phyloP scores from a whole-genome alignment of 495 filamentous ascomycete species.

The Aspergillus campestris region DNA sequence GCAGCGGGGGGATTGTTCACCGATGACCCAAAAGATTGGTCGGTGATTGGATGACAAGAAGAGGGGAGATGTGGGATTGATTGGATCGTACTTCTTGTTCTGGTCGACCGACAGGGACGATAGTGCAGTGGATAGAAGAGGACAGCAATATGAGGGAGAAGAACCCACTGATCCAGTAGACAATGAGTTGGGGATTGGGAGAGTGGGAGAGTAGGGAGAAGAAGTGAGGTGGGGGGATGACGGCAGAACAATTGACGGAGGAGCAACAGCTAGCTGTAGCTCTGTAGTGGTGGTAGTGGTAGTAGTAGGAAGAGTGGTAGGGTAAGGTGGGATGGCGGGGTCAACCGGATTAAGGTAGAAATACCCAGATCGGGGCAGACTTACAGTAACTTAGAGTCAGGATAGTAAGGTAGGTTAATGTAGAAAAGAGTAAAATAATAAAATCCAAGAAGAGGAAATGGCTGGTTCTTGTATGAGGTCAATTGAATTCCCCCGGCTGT shows the following conservation, averaged over 20 bases:
- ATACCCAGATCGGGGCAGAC: too few relatives aligned
- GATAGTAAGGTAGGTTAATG: slow-evolving; percentile 1
- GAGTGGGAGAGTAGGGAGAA: slow-evolving; percentile 6
- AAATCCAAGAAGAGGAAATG: slow-evolving; percentile 14
- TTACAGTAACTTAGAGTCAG: too few relatives aligned
- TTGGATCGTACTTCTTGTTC: slow-evolving; percentile 1
- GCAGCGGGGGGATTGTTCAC: slow-evolving; percentile 35
- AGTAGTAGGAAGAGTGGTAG: too few relatives aligned
- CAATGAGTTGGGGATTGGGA: slow-evolving; percentile 2
- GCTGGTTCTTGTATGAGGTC: slow-evolving; percentile 25
- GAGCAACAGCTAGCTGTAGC: too few relatives aligned
- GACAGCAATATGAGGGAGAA: slow-evolving; percentile 12
- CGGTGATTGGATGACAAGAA: slow-evolving; percentile 17
- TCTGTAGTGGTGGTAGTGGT: too few relatives aligned
- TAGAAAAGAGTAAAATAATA: slow-evolving; percentile 13
- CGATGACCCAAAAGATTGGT: slow-evolving; percentile 39
- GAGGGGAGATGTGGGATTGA: slow-evolving; percentile 8
- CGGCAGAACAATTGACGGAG: too few relatives aligned
- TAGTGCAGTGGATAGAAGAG: slow-evolving; percentile 1
- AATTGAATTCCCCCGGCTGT: slow-evolving; percentile 13
- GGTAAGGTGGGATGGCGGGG: too few relatives aligned
- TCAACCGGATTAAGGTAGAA: too few relatives aligned
- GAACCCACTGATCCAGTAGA: slow-evolving; percentile 20
- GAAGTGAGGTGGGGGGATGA: background rate
- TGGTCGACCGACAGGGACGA: background rate